Percentiles rank a stretch among this genome's conserved stretches.
These are phyloP conservation scores for Lenzites betulinus DNA, from an alignment of 768 basidiomycete genomes.

Conservation along the genomic window DNA sequence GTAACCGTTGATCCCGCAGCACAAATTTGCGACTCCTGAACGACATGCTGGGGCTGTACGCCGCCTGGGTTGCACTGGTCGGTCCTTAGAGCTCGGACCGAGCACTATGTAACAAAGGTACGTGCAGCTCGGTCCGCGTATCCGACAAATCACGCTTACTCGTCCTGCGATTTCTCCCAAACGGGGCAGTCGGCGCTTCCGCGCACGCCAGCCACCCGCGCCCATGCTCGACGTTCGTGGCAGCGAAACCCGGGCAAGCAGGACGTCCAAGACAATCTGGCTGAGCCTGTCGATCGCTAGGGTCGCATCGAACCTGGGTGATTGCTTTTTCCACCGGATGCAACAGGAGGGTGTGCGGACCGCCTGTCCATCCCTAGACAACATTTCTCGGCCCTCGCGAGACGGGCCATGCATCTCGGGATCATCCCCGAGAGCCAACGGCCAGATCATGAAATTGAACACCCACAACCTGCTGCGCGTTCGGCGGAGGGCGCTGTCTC, in stretches of 20 bases:
- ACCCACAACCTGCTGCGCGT: background rate
- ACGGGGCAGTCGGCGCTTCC: background rate
- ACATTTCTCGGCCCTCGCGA: background rate
- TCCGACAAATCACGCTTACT: background rate
- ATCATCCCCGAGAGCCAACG: background rate
- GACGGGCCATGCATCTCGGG: background rate
- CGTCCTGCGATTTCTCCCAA: background rate
- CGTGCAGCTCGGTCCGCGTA: slow-evolving; percentile 2
- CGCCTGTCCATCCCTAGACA: too few relatives aligned
- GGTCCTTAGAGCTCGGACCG: slow-evolving; percentile 1
- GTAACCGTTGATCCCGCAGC: background rate
- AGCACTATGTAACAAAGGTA: background rate
- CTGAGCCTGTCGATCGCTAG: too few relatives aligned
- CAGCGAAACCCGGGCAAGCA: too few relatives aligned
- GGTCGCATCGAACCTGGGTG: too few relatives aligned
- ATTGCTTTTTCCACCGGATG: background rate
- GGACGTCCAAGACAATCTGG: too few relatives aligned
- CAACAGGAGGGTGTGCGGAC: too few relatives aligned
- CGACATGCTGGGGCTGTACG: background rate
- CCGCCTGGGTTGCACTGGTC: background rate
- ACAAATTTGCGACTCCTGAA: background rate
- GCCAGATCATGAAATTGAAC: background rate
- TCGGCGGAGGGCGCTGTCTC: background rate
- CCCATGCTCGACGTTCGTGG: background rate
- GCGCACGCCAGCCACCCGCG: background rate